These are phyloP conservation scores for Scheffersomyces cryptocercus DNA, from an alignment of 1,139 yeast species.

Conservation along the genomic window DNA sequence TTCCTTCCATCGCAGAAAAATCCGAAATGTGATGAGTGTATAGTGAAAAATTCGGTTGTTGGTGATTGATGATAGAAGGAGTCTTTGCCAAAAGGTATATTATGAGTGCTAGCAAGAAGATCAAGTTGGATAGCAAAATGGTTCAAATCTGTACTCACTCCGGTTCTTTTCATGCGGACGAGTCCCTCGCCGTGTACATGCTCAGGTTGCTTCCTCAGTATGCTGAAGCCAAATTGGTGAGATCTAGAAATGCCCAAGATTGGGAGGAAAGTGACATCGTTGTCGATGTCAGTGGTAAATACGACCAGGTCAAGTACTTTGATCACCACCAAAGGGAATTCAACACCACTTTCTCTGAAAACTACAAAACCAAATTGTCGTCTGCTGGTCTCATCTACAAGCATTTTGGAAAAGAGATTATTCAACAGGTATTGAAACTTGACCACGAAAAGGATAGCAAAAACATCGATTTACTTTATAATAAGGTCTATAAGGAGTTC, in stretches of 20 bases:
- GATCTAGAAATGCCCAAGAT: slow-evolving; percentile 79
- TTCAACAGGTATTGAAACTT: slow-evolving; percentile 43
- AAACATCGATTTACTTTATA: slow-evolving; percentile 61
- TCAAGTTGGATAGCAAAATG: slow-evolving; percentile 16
- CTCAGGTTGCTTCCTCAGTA: slow-evolving; percentile 71
- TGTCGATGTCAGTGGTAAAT: slow-evolving; percentile 93
- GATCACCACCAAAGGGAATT: slow-evolving; percentile 92
- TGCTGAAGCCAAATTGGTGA: slow-evolving; percentile 63
- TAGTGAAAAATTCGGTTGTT: neutral
- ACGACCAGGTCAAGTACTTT: slow-evolving; percentile 82
- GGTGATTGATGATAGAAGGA: neutral
- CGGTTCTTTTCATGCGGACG: slow-evolving; percentile 97
- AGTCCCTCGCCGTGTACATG: slow-evolving; percentile 92
- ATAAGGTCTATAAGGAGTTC: slow-evolving; percentile 78
- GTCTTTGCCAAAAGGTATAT: neutral
- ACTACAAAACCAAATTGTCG: slow-evolving; percentile 69
- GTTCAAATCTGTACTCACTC: slow-evolving; percentile 83
- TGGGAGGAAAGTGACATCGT: slow-evolving; percentile 91
- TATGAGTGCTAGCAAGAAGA: slow-evolving; percentile 19
- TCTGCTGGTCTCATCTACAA: slow-evolving; percentile 94
- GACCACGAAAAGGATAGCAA: slow-evolving; percentile 28
- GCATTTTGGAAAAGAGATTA: slow-evolving; percentile 86
- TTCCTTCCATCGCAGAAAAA: neutral
- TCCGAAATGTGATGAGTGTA: neutral
- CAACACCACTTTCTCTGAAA: slow-evolving; percentile 35